Evolutionary conservation across 768 basidiomycete species (phyloP).

Genomic region (Macrolepiota fuliginosa): DNA sequence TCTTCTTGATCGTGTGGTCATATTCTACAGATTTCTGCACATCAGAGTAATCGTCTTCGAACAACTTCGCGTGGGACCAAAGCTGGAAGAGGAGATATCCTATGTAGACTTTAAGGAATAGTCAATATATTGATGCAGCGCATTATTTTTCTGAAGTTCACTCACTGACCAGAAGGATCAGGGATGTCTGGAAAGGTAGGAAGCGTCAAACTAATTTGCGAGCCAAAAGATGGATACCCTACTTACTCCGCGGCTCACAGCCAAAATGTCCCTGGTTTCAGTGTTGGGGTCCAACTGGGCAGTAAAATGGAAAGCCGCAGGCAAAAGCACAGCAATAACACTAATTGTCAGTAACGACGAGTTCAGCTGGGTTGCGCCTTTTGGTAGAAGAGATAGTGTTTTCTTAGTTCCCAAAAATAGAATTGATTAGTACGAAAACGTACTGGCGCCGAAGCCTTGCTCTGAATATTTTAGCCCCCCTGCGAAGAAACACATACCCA

Average conservation of each 20-base stretch:
- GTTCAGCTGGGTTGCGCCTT: constrained; percentile 67
- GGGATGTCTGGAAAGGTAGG: constrained; percentile 48
- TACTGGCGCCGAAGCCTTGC: constrained; percentile 75
- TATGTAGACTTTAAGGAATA: constrained; percentile 62
- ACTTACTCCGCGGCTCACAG: constrained; percentile 74
- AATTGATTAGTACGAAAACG: constrained; percentile 33
- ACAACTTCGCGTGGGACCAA: constrained; percentile 71
- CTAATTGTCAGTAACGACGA: constrained; percentile 75
- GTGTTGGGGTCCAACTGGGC: constrained; percentile 22
- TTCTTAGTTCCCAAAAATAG: not conserved
- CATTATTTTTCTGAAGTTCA: not conserved
- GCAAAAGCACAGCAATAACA: constrained; percentile 76
- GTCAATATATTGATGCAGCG: not conserved
- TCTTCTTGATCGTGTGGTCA: constrained; percentile 26
- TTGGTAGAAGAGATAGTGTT: not conserved
- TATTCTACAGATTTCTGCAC: constrained; percentile 34
- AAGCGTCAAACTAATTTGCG: not conserved
- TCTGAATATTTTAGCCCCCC: constrained; percentile 77
- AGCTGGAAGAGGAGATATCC: constrained; percentile 81
- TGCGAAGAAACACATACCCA: constrained; percentile 91
- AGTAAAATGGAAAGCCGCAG: constrained; percentile 75
- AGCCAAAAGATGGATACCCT: not conserved
- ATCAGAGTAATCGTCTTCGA: constrained; percentile 45
- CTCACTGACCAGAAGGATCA: constrained; percentile 77
- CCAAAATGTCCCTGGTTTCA: constrained; percentile 48